Base-by-base conservation (phyloP, 495 filamentous ascomycete genomes). In the Xylaria scruposa region DNA sequence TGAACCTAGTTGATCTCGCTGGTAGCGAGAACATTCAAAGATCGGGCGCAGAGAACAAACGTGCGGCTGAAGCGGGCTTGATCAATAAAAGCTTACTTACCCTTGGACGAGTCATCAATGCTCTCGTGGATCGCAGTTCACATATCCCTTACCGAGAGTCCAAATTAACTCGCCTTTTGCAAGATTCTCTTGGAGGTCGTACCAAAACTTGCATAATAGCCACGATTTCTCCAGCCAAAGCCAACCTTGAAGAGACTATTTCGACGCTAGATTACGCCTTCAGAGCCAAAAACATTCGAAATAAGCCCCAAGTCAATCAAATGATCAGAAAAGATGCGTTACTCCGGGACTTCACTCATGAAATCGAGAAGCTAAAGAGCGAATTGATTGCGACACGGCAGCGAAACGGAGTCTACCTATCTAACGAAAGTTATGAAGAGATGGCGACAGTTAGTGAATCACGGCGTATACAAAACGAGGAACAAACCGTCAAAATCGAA, bases 161-260 rank as follows among this genome's bases (percentile, higher is more conserved):
- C 1, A 99, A 99, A 79, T 88, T 99, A 63, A 99, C 96, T 3
- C 89, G 96, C 29, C 84, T 99, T 2, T 84, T 99, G 61, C 96
- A 98, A 90, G 97, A 99, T 77, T 99, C 96, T 17, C 88, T 99
- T 0, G 96, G 96, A 59, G 96, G 96, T 13, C 90, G 90, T 60
- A 99, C 96, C 10, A 99, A 98, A 79, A 99, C 96, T 4, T 98
- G 96, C 82, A 99, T 99, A 74, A 98, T 99, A 75, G 97, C 96
- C 4, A 99, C 97, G 0, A 88, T 99, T 56, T 98, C 96, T 1
- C 94, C 97, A 8, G 93, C 94, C 7, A 94, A 94, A 78, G 94
- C 90, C 82, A 99, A 98, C 76, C 86, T 98, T 17, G 96, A 99
- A 76, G 96, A 99, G 79, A 99, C 96, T 0, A 98, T 98, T 63